Base-by-base conservation (phyloP, 805 yeast species). In the Barnettozyma vustinii region DNA sequence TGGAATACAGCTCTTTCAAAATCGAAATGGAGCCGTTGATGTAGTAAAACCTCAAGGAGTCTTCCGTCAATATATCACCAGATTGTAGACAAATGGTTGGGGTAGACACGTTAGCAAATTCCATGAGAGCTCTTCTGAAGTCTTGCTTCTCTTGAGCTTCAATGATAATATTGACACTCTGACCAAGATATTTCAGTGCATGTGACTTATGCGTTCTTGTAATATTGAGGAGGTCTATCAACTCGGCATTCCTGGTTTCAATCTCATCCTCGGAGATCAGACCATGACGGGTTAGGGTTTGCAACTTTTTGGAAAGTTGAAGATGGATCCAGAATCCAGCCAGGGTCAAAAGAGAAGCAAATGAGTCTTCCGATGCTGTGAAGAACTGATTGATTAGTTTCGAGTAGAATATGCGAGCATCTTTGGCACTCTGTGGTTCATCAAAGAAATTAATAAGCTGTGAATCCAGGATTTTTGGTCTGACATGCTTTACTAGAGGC, bases 51-150 rank as follows among this genome's bases (percentile, higher is more conserved):
- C 46, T 48, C 4, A 59, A 25, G 3, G 41, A 37, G 1, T 16
- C 36, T 13, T 53, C 42, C 1, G 49, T 25, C 21, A 56, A 20
- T 2, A 52, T 27, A 45, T 60, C 63, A 10, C 46, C 20, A 13
- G 45, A 37, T 25, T 57, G 63, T 7, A 60, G 47, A 10, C 50
- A 44, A 3, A 53, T 25, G 1, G 60, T 50, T 13, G 60, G 55
- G 2, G 49, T 35, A 9, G 53, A 37, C 27, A 51, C 43, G 1
- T 40, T 33, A 1, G 39, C 25, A 40, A 44, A 56, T 13, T 20
- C 32, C 5, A 5, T 19, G 2, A 47, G 37, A n/a, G 54, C 56
- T 5, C 32, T 40, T 15, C 20, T 32, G 21, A 23, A 44, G 18
- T 56, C 58, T 1, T 42, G 27, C 6, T 32, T 21, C 2, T 45